Evolutionary conservation across 306 rosid species (phyloP).

Genomic region (Cajanus cajan): DNA sequence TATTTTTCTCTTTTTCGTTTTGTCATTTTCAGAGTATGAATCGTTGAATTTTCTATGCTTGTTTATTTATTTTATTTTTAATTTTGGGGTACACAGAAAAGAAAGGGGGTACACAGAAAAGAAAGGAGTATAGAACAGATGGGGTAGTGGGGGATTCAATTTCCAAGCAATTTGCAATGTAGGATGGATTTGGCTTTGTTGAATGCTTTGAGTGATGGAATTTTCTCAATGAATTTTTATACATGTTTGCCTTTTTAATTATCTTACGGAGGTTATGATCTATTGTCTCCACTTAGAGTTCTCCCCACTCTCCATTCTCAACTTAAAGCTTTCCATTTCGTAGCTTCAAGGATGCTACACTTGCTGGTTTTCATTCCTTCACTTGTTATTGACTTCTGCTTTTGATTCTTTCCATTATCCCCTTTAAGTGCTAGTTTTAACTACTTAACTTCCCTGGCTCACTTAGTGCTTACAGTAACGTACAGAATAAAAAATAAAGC

Average conservation of each 20-base stretch:
- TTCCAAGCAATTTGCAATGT: not conserved
- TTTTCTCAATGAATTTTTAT: not conserved
- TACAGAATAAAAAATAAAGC: not conserved
- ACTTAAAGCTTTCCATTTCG: not conserved
- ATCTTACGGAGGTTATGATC: not conserved
- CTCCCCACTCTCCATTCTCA: not conserved
- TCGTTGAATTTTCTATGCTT: not conserved
- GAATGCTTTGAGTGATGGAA: not conserved
- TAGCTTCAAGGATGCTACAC: not conserved
- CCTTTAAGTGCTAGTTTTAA: not conserved
- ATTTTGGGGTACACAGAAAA: not conserved
- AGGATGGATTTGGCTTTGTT: not conserved
- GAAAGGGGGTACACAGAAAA: not conserved
- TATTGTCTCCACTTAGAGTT: not conserved
- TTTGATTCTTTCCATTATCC: not conserved
- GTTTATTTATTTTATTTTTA: not conserved
- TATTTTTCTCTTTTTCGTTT: too few relatives aligned
- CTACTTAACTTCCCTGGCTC: not conserved
- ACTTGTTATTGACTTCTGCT: not conserved
- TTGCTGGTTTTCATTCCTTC: not conserved
- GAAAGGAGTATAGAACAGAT: not conserved
- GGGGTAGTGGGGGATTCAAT: not conserved
- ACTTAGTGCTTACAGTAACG: not conserved
- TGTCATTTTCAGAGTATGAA: not conserved
- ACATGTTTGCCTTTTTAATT: not conserved